Evolutionary conservation across 2,329 filamentous ascomycete genomes (phyloP).

Genomic region (Biscogniauxia marginata): DNA sequence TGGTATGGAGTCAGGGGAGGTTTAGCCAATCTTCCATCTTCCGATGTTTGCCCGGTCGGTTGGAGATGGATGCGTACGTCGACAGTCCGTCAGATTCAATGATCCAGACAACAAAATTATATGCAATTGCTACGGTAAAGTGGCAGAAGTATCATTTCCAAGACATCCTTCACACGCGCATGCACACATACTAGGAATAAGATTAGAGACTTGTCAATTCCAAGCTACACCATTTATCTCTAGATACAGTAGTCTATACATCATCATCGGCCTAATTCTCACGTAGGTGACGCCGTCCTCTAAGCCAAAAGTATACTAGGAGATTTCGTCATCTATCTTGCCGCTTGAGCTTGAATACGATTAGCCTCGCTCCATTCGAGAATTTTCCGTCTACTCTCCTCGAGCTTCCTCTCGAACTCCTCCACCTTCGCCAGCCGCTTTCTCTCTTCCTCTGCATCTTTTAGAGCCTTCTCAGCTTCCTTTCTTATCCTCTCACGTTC

Average conservation of each 20-base stretch:
- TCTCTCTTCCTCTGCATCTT: slow-evolving; percentile 51
- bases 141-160: neutral
- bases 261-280: neutral
- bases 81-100: too few relatives aligned
- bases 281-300: neutral
- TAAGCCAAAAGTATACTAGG: neutral
- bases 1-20: neutral
- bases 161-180: neutral
- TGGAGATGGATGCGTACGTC: neutral
- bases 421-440: slow-evolving; percentile 54
- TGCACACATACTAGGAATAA: neutral
- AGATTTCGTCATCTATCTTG: slow-evolving; percentile 3
- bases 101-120: too few relatives aligned
- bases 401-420: slow-evolving; percentile 58
- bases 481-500: slow-evolving; percentile 71
- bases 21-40: neutral
- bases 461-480: slow-evolving; percentile 51
- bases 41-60: slow-evolving; percentile 17
- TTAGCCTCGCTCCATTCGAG: slow-evolving; percentile 44
- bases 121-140: neutral
- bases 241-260: slow-evolving; percentile 13
- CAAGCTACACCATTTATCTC: slow-evolving; percentile 7
- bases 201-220: neutral
- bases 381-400: slow-evolving; percentile 49
- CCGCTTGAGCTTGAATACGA: slow-evolving; percentile 4